These are phyloP conservation scores for Bonnemaisonia californica DNA, from an alignment of 31 red algal species.

Conservation along the genomic window DNA sequence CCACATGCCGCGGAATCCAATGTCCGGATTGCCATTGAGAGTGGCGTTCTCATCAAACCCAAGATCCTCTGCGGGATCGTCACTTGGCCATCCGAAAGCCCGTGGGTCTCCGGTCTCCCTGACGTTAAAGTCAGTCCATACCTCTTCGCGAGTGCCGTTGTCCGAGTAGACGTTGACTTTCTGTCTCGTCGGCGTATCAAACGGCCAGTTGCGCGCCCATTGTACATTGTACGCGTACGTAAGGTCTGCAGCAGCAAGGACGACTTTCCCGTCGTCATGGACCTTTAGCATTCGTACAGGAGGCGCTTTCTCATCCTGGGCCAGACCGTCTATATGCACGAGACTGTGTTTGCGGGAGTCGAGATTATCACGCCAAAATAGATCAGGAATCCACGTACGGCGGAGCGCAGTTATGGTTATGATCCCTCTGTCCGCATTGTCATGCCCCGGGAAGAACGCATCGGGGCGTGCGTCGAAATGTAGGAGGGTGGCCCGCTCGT, in stretches of 20 bases:
- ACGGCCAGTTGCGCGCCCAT: constrained; percentile 50
- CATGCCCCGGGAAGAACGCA: constrained; percentile 59
- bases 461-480: constrained; percentile 72
- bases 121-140: not conserved
- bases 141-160: constrained; percentile 5
- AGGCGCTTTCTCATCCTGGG: constrained; percentile 40
- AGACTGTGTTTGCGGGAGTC: constrained; percentile 28
- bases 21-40: constrained; percentile 40
- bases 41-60: constrained; percentile 29
- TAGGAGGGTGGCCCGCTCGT: constrained; percentile 9
- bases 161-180: constrained; percentile 13
- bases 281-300: constrained; percentile 35
- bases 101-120: constrained; percentile 35
- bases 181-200: not conserved
- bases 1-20: constrained; percentile 61
- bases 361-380: constrained; percentile 21
- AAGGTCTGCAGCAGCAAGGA: constrained; percentile 21
- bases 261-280: constrained; percentile 10
- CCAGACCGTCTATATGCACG: constrained; percentile 28
- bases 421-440: constrained; percentile 56
- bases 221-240: constrained; percentile 53
- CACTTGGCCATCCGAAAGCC: constrained; percentile 50
- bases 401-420: constrained; percentile 40
- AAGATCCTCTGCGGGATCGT: constrained; percentile 36
- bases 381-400: constrained; percentile 46